phyloP scores from a whole-genome alignment of 2,329 filamentous ascomycete genomes.

The Claviceps africana region DNA sequence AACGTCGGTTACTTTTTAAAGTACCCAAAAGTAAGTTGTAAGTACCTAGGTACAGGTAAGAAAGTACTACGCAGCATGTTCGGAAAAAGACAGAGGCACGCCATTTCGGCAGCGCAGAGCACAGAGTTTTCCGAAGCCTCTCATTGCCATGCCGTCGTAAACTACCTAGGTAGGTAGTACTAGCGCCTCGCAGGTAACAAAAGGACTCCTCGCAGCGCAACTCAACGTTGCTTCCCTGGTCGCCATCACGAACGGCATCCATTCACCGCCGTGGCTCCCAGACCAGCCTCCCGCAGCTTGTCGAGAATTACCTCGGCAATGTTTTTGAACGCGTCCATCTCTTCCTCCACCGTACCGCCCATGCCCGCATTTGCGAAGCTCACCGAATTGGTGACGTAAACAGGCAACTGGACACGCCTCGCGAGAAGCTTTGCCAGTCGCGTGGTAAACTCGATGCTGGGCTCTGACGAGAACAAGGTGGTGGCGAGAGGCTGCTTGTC shows the following conservation, averaged over 20 bases:
- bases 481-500: slow-evolving; percentile 57
- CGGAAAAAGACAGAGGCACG: not conserved
- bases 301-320: slow-evolving; percentile 52
- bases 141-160: not conserved
- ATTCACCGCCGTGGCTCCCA: slow-evolving; percentile 4
- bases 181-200: not conserved
- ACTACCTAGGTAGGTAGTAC: not conserved
- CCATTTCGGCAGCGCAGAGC: not conserved
- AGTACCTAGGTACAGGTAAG: too few relatives aligned
- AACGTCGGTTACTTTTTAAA: too few relatives aligned
- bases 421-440: slow-evolving; percentile 73
- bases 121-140: not conserved
- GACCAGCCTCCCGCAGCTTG: slow-evolving; percentile 13
- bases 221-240: not conserved
- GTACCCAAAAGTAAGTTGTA: too few relatives aligned
- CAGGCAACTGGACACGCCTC: slow-evolving; percentile 55
- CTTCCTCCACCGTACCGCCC: slow-evolving; percentile 77
- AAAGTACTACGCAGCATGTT: too few relatives aligned
- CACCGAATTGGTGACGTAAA: slow-evolving; percentile 86
- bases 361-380: slow-evolving; percentile 60
- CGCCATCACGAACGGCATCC: not conserved
- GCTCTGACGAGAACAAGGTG: slow-evolving; percentile 59
- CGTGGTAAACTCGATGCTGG: slow-evolving; percentile 74
- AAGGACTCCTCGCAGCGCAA: not conserved
- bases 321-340: slow-evolving; percentile 74